Base-by-base conservation (phyloP, 2,329 filamentous ascomycete genomes). In the Pseudogymnoascus sp. region DNA sequence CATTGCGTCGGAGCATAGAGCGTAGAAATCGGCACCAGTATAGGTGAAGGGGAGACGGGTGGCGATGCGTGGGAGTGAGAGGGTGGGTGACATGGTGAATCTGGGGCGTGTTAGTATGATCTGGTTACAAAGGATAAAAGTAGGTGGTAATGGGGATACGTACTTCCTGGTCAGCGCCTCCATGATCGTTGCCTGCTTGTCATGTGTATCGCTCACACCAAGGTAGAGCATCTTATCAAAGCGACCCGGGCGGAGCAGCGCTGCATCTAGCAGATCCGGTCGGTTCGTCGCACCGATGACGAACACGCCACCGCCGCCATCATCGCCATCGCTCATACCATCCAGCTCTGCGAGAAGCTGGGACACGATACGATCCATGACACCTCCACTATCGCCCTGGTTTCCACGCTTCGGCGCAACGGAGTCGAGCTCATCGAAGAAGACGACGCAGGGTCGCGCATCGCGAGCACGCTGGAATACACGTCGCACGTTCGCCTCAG, bases 211-310 rank as follows among this genome's bases (percentile, higher is more conserved):
- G 6, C 91, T 95, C 7, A 99, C 92, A 37, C 94, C 94, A 11
- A 99, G 81, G 72, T 97, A 99, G 31, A 99, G 83, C 92, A 97
- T 96, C 80, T 97, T 97, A 73, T 99, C 94, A 74, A 99, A 97
- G 64, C 93, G 83, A 2, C 93, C 93, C 1, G 93, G 94, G 61
- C 93, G 85, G 49, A 97, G 79, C 63, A 99, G 78, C 4, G 93
- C 94, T 66, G 91, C 91, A 72, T 99, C 93, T 21, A 99, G 81
- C 61, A 97, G 78, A 78, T 99, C 94, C 0, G 94, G 94, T 66
- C 93, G 80, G 77, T 99, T 99, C 4, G 93, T 99, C 3, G 93
- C 93, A 63, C 94, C 93, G 68, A 99, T 96, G 29, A 97, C 94
- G 73, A 97, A 97, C 4, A 97, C 93, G 19, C 92, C 92, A 10